A percentile compares a stretch with the other conserved stretches of the same genome.
Evolutionary conservation across 2,329 filamentous ascomycete genomes (phyloP).

Genomic region (Zymoseptoria tritici): DNA sequence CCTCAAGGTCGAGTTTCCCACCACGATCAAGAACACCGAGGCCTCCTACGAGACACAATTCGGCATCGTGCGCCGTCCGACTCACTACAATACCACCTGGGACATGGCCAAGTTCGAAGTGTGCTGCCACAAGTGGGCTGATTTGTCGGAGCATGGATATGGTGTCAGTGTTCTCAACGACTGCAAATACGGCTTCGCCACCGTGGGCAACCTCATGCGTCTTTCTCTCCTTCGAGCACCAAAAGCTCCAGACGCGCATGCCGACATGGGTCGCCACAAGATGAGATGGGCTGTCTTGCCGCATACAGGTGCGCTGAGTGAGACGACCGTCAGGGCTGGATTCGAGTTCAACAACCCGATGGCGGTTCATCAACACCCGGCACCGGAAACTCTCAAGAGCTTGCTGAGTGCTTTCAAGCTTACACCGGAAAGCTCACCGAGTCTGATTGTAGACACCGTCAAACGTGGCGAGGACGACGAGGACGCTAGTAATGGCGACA

Average conservation of each 20-base stretch:
- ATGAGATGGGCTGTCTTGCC: constrained; percentile 90
- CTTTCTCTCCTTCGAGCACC: constrained; percentile 77
- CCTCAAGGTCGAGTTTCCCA: constrained; percentile 96
- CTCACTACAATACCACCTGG: constrained; percentile 97
- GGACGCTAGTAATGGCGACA: constrained; percentile 45
- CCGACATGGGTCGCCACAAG: constrained; percentile 77
- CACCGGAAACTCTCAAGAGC: constrained; percentile 20
- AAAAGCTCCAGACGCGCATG: constrained; percentile 87
- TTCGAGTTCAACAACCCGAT: constrained; percentile 88
- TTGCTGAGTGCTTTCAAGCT: constrained; percentile 56
- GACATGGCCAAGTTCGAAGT: constrained; percentile 98
- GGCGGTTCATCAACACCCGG: constrained; percentile 41
- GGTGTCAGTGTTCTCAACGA: constrained; percentile 92
- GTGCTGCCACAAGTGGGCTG: constrained; percentile 90
- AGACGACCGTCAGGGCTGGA: constrained; percentile 70
- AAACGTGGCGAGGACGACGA: constrained; percentile 67
- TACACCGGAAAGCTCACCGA: constrained; percentile 26
- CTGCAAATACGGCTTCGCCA: constrained; percentile 93
- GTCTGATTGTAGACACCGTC: constrained; percentile 76
- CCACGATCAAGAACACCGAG: constrained; percentile 82
- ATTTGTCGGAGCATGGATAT: constrained; percentile 79
- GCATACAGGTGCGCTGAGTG: constrained; percentile 64
- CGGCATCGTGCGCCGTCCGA: constrained; percentile 79
- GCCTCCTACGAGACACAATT: constrained; percentile 94
- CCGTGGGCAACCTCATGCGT: constrained; percentile 80